Conservation (phyloP, 768 basidiomycete species). For the button mushroom (Agaricus bisporus) region DNA sequence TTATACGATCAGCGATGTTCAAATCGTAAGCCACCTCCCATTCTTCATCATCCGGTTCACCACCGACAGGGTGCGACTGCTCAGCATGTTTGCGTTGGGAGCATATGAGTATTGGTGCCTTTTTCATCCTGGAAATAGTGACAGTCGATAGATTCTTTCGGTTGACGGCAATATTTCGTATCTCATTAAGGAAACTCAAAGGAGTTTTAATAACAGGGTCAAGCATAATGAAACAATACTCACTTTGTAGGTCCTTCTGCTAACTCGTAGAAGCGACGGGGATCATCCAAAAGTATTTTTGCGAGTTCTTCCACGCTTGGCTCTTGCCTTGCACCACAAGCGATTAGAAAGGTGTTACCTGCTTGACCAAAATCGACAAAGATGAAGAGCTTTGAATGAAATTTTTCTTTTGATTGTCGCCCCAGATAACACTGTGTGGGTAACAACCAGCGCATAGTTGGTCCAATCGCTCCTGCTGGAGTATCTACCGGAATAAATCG, state of each 20-base stretch:
- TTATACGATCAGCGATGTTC: slow-evolving; percentile 59
- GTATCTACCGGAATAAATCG: slow-evolving; percentile 61
- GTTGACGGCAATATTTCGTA: slow-evolving; percentile 85
- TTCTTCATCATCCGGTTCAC: slow-evolving; percentile 45
- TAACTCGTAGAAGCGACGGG: slow-evolving; percentile 63
- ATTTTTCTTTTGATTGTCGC: slow-evolving; percentile 41
- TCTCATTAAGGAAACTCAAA: slow-evolving; percentile 71
- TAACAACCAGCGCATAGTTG: slow-evolving; percentile 39
- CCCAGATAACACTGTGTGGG: slow-evolving; percentile 71
- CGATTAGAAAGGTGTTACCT: slow-evolving; percentile 80
- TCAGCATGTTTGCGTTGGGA: slow-evolving; percentile 50
- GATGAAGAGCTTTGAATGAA: slow-evolving; percentile 77
- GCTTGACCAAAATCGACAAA: slow-evolving; percentile 84
- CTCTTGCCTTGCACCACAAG: slow-evolving; percentile 83
- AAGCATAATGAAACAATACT: slow-evolving; percentile 13
- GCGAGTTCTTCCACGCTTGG: slow-evolving; percentile 84
- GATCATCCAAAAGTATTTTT: slow-evolving; percentile 60
- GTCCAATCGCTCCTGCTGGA: slow-evolving; percentile 21
- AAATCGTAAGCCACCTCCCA: slow-evolving; percentile 73
- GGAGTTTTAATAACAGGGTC: background rate
- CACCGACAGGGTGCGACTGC: slow-evolving; percentile 13
- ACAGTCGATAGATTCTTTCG: slow-evolving; percentile 41
- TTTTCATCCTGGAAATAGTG: slow-evolving; percentile 62
- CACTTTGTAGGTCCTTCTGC: slow-evolving; percentile 68
- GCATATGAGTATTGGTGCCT: slow-evolving; percentile 66